A percentile compares a stretch with the other conserved stretches of the same genome.
Conservation (phyloP, 2,329 filamentous ascomycete species). For the Neoarthrinium moseri region DNA sequence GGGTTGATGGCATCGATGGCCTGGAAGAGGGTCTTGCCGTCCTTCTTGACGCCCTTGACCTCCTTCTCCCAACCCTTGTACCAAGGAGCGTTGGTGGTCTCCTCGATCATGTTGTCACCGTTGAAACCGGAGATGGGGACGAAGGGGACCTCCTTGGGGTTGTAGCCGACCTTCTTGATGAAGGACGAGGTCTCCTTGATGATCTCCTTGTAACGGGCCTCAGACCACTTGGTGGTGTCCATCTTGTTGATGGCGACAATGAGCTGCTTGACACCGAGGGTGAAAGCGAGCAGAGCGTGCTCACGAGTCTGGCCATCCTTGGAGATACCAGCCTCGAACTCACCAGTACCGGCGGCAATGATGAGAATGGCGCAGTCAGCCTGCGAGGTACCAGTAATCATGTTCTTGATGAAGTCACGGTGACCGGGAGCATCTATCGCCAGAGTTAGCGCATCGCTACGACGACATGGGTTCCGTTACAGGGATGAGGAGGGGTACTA, state of each 20-base stretch:
- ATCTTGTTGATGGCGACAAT: conserved; percentile 99
- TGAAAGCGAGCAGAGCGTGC: conserved; percentile 99
- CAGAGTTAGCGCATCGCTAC: neutral
- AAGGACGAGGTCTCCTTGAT: conserved; percentile 99
- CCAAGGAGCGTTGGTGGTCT: conserved; percentile 94
- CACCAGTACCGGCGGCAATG: conserved; percentile 99
- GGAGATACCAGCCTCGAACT: conserved; percentile 99
- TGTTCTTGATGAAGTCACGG: conserved; percentile 99
- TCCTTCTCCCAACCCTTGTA: conserved; percentile 99
- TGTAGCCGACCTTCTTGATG: conserved; percentile 99
- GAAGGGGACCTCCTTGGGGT: conserved; percentile 98
- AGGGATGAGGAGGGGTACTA: conserved; percentile 35
- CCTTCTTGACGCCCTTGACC: conserved; percentile 75
- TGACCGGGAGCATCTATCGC: conserved; percentile 87
- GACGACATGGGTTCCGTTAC: neutral
- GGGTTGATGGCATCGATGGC: conserved; percentile 96
- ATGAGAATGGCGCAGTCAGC: conserved; percentile 99
- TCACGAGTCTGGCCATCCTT: conserved; percentile 99
- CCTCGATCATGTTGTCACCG: conserved; percentile 98
- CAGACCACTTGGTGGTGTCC: conserved; percentile 98
- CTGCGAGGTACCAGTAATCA: conserved; percentile 99
- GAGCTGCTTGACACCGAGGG: conserved; percentile 99
- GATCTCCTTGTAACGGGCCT: conserved; percentile 96
- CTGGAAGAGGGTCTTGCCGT: conserved; percentile 98
- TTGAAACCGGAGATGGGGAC: conserved; percentile 99